Conservation (phyloP, 2,329 filamentous ascomycete genomes). For the Sporothrix phasma region DNA sequence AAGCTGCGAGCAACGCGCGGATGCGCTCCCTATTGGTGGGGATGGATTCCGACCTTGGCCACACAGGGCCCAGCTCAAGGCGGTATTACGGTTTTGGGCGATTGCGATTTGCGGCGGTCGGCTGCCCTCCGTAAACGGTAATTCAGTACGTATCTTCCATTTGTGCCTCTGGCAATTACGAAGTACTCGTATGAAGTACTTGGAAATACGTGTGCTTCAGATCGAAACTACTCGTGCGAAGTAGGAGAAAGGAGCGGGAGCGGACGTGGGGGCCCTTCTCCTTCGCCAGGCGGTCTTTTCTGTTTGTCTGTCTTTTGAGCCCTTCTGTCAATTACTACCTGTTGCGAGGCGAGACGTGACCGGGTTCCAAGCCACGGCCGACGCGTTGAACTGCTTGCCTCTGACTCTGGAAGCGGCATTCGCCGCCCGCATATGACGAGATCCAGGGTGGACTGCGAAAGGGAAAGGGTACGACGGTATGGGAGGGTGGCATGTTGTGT, state of each 20-base stretch:
- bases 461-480: not conserved
- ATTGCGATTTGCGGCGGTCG: not conserved
- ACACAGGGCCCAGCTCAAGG: not conserved
- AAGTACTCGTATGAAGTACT: no score
- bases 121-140: not conserved
- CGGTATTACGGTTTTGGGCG: not conserved
- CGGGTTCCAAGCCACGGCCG: no score
- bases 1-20: not conserved
- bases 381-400: not conserved
- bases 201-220: no score
- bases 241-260: no score
- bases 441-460: not conserved
- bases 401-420: not conserved
- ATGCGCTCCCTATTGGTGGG: not conserved
- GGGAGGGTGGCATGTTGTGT: conserved; percentile 1
- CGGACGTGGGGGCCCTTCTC: no score
- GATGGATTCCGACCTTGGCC: not conserved
- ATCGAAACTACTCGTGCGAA: no score
- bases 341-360: not conserved
- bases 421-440: not conserved
- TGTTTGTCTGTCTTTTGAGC: not conserved
- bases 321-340: not conserved
- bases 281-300: no score
- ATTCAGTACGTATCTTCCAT: no score
- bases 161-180: not conserved